Evolutionary conservation across 768 basidiomycete species (phyloP).

Genomic region (Boletus subparvulus): DNA sequence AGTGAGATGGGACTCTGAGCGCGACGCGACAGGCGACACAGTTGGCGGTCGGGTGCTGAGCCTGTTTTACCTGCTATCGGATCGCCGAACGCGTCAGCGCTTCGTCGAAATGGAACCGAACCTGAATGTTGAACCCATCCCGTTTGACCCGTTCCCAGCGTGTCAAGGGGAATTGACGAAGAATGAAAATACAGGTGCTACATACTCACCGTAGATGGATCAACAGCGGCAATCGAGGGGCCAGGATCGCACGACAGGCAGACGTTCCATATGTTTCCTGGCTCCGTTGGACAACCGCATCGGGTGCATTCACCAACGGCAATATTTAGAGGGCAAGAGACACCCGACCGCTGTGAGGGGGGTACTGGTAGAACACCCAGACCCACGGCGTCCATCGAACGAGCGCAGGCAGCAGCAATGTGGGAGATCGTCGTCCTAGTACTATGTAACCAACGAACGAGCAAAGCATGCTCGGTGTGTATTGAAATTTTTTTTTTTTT

Average conservation of each 20-base stretch:
- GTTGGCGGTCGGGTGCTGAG: not conserved
- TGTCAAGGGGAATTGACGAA: not conserved
- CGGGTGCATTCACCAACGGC: not conserved
- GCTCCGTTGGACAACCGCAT: not conserved
- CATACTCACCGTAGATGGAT: not conserved
- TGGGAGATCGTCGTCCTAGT: too few relatives aligned
- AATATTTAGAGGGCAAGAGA: not conserved
- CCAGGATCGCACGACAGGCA: not conserved
- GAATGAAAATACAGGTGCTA: not conserved
- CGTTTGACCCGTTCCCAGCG: not conserved
- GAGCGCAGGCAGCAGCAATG: too few relatives aligned
- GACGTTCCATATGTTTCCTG: not conserved
- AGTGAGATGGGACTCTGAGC: not conserved
- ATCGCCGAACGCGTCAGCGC: not conserved
- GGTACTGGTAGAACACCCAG: too few relatives aligned
- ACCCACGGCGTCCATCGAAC: too few relatives aligned
- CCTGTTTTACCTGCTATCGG: not conserved
- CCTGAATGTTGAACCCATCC: not conserved
- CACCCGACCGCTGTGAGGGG: not conserved
- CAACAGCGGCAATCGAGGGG: not conserved
- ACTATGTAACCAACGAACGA: too few relatives aligned
- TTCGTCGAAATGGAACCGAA: not conserved
- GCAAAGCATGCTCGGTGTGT: too few relatives aligned
- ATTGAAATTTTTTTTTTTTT: not conserved
- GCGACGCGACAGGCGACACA: constrained; percentile 8